Base-by-base conservation (phyloP, 345 rosid species). In the Sisymbrium altissimum region DNA sequence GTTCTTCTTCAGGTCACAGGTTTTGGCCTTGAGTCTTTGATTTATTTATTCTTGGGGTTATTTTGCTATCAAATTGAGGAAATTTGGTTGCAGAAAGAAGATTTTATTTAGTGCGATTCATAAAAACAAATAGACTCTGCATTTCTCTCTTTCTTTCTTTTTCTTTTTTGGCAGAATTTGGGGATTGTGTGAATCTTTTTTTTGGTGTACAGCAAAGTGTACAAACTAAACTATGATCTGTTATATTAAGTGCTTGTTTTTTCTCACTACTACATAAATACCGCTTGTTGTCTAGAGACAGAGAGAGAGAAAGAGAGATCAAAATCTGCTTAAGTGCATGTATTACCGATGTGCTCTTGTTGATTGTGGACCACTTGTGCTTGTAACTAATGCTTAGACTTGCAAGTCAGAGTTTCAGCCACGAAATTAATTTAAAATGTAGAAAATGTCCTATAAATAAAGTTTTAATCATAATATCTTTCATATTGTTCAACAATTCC, bases 21-120 rank as follows among this genome's bases (percentile, higher is more conserved):
- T 48, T 70, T 70, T 75, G 76, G 53, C 66, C 68, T 71, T 58
- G 64, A 77, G 81, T 77, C 72, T 59, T 78, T 71, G 77, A 65
- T 71, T 77, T 77, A 70, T 76, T 76, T 76, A 70, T 76, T 76
- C 71, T 70, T 76, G 72, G 70, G 80, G 71, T 60, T 33, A 12
- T 41, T 78, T 58, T 66, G 77, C 49, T 35, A 59, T 59, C 77
- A 72, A 66, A 72, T 57, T 78, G 57, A 23, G 73, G 59, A 41
- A 71, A 78, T 70, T 54, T 78, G 73, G n/a, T 78, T 41, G 46
- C 73, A 72, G 49, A 64, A 38, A 6, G 3, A 41, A 64, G n/a
- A 25, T 39, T 30, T 64, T 53, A 13, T 56, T 56, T 55, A 38
- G 46, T 45, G 61, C 4, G 55, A n/a, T n/a, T 63, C 75, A 55